Base-by-base conservation (phyloP, 1,284 basidiomycete genomes). In the Puccinia triticina region DNA sequence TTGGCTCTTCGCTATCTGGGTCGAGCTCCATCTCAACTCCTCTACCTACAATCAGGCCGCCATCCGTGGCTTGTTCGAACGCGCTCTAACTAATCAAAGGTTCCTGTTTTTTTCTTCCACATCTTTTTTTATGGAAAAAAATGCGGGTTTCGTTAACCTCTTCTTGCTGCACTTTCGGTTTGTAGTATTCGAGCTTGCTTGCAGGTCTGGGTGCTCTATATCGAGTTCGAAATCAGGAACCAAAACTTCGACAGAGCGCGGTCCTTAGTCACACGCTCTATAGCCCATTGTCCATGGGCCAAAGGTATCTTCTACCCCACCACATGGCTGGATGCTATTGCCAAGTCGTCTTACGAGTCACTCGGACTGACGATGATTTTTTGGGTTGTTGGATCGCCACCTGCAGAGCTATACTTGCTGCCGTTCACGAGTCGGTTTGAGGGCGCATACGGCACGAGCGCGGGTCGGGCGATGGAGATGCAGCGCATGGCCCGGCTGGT, bases 181-280 rank as follows among this genome's bases (percentile, higher is more conserved):
- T 59, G 48, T 85, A 94, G 93, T 86, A 93, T 92, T 75, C 89
- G 89, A 84, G 89, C 89, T 26, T 93, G 92, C 83, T 86, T 91
- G 12, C 88, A 91, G 48, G 84, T 96, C 32, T 96, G 95, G 94
- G 89, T 90, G 50, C 88, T 94, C 21, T 93, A 91, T 84, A 89
- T 96, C 84, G 93, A 95, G 85, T 92, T 96, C 84, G 94, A 96
- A 89, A 90, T 93, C 53, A 89, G 90, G 73, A 89, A 89, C 73
- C 91, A 90, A 0, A 88, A 92, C 79, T 85, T 90, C 50, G 86
- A 90, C 82, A 88, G 89, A 46, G 95, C 93, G 5, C 96, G 96
- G 87, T 90, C 90, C 78, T 86, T 96, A 67, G 88, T 95, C 32
- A 94, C 92, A 86, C 90, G 93, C 69, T 94, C 94, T 0, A 89